Base-by-base conservation (phyloP, 371 early-diverging fungal genomes). In the Lichtheimia ornata region DNA sequence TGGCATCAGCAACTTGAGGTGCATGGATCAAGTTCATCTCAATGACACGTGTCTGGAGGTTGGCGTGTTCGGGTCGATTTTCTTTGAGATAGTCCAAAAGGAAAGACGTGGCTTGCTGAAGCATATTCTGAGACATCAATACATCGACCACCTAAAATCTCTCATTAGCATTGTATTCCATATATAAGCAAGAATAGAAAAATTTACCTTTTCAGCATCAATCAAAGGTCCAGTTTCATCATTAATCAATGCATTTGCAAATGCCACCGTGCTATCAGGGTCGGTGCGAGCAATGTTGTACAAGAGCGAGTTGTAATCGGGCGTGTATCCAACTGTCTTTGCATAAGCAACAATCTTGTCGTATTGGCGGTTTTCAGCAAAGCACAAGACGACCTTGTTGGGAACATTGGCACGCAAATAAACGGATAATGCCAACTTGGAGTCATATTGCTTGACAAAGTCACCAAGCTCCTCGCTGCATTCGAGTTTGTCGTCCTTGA, bases 401-500 rank as follows among this genome's bases (percentile, higher is more conserved):
- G 96, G 95, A 6, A 91, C 91, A 63, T 94, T 93, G 45, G 96
- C 97, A 54, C 98, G 89, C 53, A 97, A 82, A 71, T 97, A 98
- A 0, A 98, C 93, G 14, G 96, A 94, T 27, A 97, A 83, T 0
- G 97, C 98, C 58, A 97, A 77, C n/a, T 90, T 89, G 35, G 84
- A 70, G 68, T 98, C 99, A 59, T 90, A 86, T 61, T 88, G 93
- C 77, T 94, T 94, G 58, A 97, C 97, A 70, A 96, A 89, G 68
- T 98, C 99, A 65, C 99, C 99, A 18, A 98, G 84, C 66, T 98
- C 98, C 71, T 98, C 98, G 73, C 93, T 95, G 80, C 97, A 97
- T 65, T 93, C 91, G 6, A 98, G 82, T 73, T 98, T 98, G 71
- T 98, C 97, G 71, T 97, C 97, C 80, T 97, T 97, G 57, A 98